A percentile compares a stretch with the other conserved stretches of the same genome.
phyloP scores from a whole-genome alignment of 1,284 basidiomycete species.

The Marasmius oreades region DNA sequence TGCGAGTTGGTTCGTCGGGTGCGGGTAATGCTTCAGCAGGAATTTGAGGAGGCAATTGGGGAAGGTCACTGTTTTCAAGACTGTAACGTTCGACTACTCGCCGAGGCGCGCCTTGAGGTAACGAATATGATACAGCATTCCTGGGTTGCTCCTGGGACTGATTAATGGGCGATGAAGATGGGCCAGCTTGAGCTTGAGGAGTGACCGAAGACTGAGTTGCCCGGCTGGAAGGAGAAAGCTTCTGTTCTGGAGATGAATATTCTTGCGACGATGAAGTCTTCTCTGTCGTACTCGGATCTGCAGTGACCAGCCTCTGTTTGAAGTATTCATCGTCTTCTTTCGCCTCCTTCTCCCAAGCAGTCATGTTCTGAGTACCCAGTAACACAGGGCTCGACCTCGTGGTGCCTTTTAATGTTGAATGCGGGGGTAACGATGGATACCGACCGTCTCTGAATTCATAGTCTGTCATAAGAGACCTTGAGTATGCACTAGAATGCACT shows the following conservation, averaged over 20 bases:
- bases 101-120: constrained; percentile 35
- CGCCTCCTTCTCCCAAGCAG: constrained; percentile 19
- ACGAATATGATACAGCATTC: constrained; percentile 36
- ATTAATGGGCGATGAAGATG: constrained; percentile 18
- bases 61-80: constrained; percentile 38
- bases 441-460: constrained; percentile 60
- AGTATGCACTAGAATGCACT: constrained; percentile 34
- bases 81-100: constrained; percentile 48
- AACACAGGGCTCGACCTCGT: constrained; percentile 27
- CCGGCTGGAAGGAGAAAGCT: neutral
- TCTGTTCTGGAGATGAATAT: neutral
- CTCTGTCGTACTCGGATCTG: neutral
- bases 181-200: neutral
- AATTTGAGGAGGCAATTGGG: constrained; percentile 27
- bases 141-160: constrained; percentile 30
- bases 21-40: constrained; percentile 23
- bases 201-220: neutral
- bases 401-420: constrained; percentile 22
- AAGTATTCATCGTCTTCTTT: constrained; percentile 4
- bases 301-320: neutral
- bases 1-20: constrained; percentile 13
- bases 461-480: constrained; percentile 52
- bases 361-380: constrained; percentile 9
- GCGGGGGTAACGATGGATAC: constrained; percentile 45
- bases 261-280: constrained; percentile 2